These are phyloP conservation scores for Craterostigma plantagineum DNA, from an alignment of 257 asterid genomes.

Conservation along the genomic window DNA sequence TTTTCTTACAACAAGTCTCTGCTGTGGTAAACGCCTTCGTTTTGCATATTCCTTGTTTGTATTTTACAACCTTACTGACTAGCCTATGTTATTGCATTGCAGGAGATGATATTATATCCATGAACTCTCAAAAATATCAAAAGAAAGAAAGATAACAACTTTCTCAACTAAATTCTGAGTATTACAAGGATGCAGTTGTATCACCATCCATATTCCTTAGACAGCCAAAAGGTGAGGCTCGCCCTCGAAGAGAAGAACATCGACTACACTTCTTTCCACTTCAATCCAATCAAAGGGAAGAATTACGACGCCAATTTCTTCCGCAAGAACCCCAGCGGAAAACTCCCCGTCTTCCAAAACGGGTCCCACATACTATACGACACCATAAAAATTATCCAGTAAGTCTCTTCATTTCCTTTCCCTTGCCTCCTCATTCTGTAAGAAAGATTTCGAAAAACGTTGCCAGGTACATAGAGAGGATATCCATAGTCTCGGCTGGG, in stretches of 20 bases:
- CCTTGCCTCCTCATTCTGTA: too few relatives aligned
- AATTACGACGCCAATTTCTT: constrained; percentile 63
- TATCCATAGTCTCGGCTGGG: constrained; percentile 66
- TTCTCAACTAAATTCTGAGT: too few relatives aligned
- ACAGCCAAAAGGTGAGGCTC: constrained; percentile 94
- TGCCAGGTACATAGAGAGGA: constrained; percentile 74
- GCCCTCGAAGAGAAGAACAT: constrained; percentile 78
- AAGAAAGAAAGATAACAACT: too few relatives aligned
- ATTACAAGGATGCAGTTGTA: constrained; percentile 54
- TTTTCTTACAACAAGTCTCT: too few relatives aligned
- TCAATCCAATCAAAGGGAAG: constrained; percentile 89
- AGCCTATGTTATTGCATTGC: too few relatives aligned
- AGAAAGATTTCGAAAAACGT: background rate
- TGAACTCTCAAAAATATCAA: too few relatives aligned
- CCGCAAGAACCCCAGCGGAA: constrained; percentile 56
- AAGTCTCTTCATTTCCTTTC: constrained; percentile 14
- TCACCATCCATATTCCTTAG: constrained; percentile 85
- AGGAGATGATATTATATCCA: too few relatives aligned
- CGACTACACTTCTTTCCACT: constrained; percentile 79
- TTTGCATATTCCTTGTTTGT: too few relatives aligned
- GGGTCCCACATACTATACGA: constrained; percentile 66
- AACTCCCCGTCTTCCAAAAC: constrained; percentile 88
- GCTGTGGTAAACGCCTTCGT: too few relatives aligned
- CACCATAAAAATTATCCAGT: constrained; percentile 79
- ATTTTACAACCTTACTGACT: too few relatives aligned